Evolutionary conservation across 768 basidiomycete species (phyloP).

Genomic region (Termitomyces sp.): DNA sequence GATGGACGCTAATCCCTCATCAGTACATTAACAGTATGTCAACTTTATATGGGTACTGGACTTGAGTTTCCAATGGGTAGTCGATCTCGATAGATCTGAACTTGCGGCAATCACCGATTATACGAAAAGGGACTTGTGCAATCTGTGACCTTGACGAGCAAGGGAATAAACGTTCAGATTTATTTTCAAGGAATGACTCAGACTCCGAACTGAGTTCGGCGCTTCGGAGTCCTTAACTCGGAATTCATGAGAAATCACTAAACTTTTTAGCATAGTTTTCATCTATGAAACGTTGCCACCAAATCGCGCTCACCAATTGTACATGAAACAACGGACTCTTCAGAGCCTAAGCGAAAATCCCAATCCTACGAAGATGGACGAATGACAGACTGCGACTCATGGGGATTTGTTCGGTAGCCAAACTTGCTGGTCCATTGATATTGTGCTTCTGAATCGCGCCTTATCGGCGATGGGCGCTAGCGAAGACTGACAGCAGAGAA

Average conservation of each 20-base stretch:
- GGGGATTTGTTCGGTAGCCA: not conserved
- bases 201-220: not conserved
- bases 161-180: not conserved
- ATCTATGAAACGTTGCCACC: not conserved
- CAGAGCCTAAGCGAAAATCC: not conserved
- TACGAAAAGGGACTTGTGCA: too few species aligned
- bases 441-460: not conserved
- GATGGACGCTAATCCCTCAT: too few species aligned
- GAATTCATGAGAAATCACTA: not conserved
- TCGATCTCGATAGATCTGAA: too few species aligned
- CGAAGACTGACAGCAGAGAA: not conserved
- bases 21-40: too few species aligned
- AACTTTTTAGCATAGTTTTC: not conserved
- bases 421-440: not conserved
- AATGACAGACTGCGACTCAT: not conserved
- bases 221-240: not conserved
- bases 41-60: too few species aligned
- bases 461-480: not conserved
- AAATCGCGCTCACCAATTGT: not conserved
- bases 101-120: too few species aligned
- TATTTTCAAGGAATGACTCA: not conserved
- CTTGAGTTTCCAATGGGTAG: too few species aligned
- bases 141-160: too few species aligned
- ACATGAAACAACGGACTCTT: not conserved
- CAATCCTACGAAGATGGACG: not conserved